phyloP scores from a whole-genome alignment of 257 asterid species.

The Ilex asprella region DNA sequence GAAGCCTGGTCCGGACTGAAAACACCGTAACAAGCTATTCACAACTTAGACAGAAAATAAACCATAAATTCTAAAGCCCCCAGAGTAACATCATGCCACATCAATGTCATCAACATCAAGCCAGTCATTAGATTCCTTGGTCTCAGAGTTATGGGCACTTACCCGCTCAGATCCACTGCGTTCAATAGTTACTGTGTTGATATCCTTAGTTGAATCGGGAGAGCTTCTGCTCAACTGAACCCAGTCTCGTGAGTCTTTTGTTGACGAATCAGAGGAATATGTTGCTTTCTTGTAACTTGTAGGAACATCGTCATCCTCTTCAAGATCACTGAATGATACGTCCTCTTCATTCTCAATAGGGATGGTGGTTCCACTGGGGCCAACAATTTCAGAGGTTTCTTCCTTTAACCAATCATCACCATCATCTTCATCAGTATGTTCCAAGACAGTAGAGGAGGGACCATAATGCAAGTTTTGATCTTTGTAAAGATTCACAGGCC shows the following conservation, averaged over 20 bases:
- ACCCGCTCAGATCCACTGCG: conserved; percentile 9
- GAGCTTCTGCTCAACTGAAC: conserved; percentile 58
- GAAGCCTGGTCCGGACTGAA: conserved; percentile 10
- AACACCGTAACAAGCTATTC: conserved; percentile 20
- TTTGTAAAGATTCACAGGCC: conserved; percentile 16
- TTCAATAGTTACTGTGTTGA: background rate
- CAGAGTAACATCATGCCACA: conserved; percentile 30
- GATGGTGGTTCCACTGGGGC: conserved; percentile 30
- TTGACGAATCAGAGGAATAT: conserved; percentile 36
- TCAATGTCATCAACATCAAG: conserved; percentile 59
- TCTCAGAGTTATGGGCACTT: conserved; percentile 21
- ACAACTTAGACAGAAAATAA: conserved; percentile 15
- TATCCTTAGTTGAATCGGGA: conserved; percentile 21
- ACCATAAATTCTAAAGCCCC: background rate
- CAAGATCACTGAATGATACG: conserved; percentile 97
- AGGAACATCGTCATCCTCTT: conserved; percentile 66
- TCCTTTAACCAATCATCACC: conserved; percentile 95
- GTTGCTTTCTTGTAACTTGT: conserved; percentile 42
- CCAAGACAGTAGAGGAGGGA: conserved; percentile 15
- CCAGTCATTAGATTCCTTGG: conserved; percentile 68
- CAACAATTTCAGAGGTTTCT: conserved; percentile 47
- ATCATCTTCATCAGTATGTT: conserved; percentile 35
- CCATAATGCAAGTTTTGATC: conserved; percentile 23
- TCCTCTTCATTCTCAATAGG: conserved; percentile 78
- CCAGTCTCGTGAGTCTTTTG: conserved; percentile 78